Evolutionary conservation across 805 yeast genomes (phyloP).

Genomic region (Nematodospora valgi): DNA sequence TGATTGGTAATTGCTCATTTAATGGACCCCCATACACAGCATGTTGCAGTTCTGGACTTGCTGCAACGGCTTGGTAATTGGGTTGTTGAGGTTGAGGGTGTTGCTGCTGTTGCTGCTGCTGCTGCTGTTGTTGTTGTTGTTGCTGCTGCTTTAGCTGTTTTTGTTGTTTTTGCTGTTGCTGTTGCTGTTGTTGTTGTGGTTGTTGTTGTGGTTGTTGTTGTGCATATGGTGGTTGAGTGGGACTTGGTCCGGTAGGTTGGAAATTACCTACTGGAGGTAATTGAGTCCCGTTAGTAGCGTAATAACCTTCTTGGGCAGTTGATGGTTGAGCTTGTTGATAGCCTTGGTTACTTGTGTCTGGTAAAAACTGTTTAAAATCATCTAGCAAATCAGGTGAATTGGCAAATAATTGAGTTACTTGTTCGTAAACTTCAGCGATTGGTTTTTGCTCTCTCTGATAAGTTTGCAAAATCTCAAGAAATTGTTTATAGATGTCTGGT

Average conservation of each 20-base stretch:
- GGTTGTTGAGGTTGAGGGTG: neutral
- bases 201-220: slow-evolving; percentile 5
- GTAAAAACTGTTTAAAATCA: slow-evolving; percentile 93
- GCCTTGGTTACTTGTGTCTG: slow-evolving; percentile 61
- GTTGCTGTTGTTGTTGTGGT: slow-evolving; percentile 1
- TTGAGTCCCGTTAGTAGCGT: slow-evolving; percentile 39
- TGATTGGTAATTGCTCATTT: slow-evolving; percentile 5
- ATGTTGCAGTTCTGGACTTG: slow-evolving; percentile 12
- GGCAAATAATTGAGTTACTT: slow-evolving; percentile 82
- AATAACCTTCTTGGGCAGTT: slow-evolving; percentile 18
- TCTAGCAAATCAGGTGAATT: slow-evolving; percentile 93
- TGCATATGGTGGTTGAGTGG: slow-evolving; percentile 14
- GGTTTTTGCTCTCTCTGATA: slow-evolving; percentile 96
- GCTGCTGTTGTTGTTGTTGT: slow-evolving; percentile 2
- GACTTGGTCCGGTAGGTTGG: slow-evolving; percentile 49
- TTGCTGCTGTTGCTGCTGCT: slow-evolving; percentile 1
- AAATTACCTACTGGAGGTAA: slow-evolving; percentile 89
- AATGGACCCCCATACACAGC: slow-evolving; percentile 5
- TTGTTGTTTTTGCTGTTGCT: slow-evolving; percentile 1
- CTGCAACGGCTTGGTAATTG: slow-evolving; percentile 5
- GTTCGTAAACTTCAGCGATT: slow-evolving; percentile 91
- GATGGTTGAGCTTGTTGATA: slow-evolving; percentile 16
- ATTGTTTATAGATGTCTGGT: slow-evolving; percentile 94
- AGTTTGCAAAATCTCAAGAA: slow-evolving; percentile 91
- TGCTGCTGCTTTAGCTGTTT: slow-evolving; percentile 12